Base-by-base conservation (phyloP, 306 rosid genomes). In the Hylodesmum podocarpum region DNA sequence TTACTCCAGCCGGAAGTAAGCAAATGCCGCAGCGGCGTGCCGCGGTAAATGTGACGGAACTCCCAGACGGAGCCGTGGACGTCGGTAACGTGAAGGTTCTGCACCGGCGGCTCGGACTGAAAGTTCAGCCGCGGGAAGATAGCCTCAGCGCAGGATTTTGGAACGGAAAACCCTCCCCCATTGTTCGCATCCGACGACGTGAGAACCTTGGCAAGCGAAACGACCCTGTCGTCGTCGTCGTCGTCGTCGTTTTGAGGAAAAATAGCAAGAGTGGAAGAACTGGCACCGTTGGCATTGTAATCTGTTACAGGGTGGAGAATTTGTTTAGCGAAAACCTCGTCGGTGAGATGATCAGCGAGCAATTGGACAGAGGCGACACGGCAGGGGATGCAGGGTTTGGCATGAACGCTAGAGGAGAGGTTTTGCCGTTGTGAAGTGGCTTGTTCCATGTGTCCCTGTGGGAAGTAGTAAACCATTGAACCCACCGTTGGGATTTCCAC, bases 1-100 rank as follows among this genome's bases (percentile, higher is more conserved):
- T 80, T 91, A 70, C 91, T 91, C 98, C 98, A 93, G 1, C 98
- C 98, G 14, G 93, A 86, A 8, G 98, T 93, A 1, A 93, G 88
- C 83, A 93, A n/a, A 82, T 93, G 96, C 29, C 95, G 82, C 75
- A 89, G 67, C 6, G 98, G 96, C 1, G 91, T 91, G 0, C 95
- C 98, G 5, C 96, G 87, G 80, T 78, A 91, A 36, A 89, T 89
- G 61, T 93, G 96, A 0, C 96, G 87, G 51, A 93, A 91, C 11
- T 71, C 88, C 96, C 94, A 93, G 12, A 27, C 70, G 40, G 1
- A 37, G 10, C 98, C 96, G 28, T 87, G 94, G 2, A 89, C 82
- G 14, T 93, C 98, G 1, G 87, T 85, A 34, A 93, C 39, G 14
- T 65, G 28, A 24, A 91, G 70, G 4, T 53, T 80, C 88, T 93